phyloP scores from a whole-genome alignment of 495 filamentous ascomycete species.

The Thermothielavioides terrestris region DNA sequence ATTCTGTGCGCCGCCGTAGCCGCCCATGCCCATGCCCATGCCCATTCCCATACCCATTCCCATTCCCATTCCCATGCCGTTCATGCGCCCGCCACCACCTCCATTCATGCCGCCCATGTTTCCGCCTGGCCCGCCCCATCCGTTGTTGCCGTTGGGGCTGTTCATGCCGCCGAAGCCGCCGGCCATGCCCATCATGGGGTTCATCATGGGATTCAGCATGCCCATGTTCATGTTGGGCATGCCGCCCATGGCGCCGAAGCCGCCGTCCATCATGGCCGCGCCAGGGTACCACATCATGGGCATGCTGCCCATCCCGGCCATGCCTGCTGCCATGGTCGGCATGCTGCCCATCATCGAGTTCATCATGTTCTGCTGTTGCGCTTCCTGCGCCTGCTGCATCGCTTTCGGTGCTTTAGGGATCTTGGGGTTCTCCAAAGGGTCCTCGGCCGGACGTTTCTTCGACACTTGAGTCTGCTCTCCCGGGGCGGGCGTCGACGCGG shows the following conservation, averaged over 20 bases:
- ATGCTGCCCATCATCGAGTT: conserved; percentile 29
- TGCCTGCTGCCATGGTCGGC: conserved; percentile 25
- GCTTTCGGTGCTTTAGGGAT: conserved; percentile 54
- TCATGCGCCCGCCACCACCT: conserved; percentile 18
- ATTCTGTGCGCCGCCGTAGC: conserved; percentile 13
- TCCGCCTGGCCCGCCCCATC: conserved; percentile 11
- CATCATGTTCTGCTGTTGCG: conserved; percentile 27
- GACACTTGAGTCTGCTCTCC: conserved; percentile 34
- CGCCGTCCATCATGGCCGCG: conserved; percentile 30
- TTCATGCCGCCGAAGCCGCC: conserved; percentile 26
- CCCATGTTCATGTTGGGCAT: conserved; percentile 24
- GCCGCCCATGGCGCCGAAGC: conserved; percentile 12
- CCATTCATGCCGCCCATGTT: conserved; percentile 9
- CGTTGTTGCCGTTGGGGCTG: conserved; percentile 38
- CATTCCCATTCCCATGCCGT: conserved; percentile 24
- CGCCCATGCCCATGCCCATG: background rate
- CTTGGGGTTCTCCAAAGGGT: conserved; percentile 55
- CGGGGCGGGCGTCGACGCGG: conserved; percentile 21
- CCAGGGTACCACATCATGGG: conserved; percentile 28
- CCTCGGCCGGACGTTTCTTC: conserved; percentile 79
- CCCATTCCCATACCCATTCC: conserved; percentile 19
- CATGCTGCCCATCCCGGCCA: conserved; percentile 26
- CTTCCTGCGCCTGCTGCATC: conserved; percentile 44
- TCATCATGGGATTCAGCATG: conserved; percentile 39
- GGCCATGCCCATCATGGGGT: conserved; percentile 35